These are phyloP conservation scores for Thalassiosira allenii DNA, from an alignment of 352 stramenopile species.

Conservation along the genomic window DNA sequence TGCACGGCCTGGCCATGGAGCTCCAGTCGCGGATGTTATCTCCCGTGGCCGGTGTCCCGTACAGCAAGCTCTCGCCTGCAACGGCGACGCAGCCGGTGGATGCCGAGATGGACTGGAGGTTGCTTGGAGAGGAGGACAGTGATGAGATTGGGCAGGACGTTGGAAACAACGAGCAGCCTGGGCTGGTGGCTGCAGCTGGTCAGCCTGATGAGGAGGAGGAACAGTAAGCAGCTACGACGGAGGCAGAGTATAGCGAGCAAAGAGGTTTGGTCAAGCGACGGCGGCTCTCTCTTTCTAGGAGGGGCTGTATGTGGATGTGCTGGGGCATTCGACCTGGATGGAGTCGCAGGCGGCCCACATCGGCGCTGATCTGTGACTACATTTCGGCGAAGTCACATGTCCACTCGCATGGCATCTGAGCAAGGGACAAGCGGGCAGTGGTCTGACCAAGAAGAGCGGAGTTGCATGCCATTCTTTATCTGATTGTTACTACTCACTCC, in stretches of 20 bases:
- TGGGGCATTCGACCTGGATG: conserved; percentile 2
- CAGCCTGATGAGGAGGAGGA: neutral
- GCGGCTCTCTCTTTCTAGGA: conserved; percentile 16
- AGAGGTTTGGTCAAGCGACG: too few species aligned
- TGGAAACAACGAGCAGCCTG: conserved; percentile 8
- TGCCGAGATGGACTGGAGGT: too few species aligned
- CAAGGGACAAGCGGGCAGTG: neutral
- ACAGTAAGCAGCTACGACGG: conserved; percentile 1
- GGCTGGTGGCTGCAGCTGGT: conserved; percentile 45
- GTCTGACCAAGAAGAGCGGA: neutral
- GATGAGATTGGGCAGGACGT: neutral
- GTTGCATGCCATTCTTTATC: neutral
- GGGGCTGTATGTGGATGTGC: neutral
- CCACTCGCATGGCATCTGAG: neutral
- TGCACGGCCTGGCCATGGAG: too few species aligned
- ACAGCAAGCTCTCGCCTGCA: too few species aligned
- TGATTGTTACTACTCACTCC: conserved; percentile 19
- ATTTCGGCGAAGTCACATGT: neutral
- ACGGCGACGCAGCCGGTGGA: too few species aligned
- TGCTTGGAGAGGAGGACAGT: too few species aligned
- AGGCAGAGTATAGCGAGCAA: too few species aligned
- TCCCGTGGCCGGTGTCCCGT: too few species aligned
- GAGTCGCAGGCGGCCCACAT: neutral
- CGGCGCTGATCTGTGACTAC: conserved; percentile 5
- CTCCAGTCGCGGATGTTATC: too few species aligned